Conservation (phyloP, 768 basidiomycete genomes). For the Mycena crocata region DNA sequence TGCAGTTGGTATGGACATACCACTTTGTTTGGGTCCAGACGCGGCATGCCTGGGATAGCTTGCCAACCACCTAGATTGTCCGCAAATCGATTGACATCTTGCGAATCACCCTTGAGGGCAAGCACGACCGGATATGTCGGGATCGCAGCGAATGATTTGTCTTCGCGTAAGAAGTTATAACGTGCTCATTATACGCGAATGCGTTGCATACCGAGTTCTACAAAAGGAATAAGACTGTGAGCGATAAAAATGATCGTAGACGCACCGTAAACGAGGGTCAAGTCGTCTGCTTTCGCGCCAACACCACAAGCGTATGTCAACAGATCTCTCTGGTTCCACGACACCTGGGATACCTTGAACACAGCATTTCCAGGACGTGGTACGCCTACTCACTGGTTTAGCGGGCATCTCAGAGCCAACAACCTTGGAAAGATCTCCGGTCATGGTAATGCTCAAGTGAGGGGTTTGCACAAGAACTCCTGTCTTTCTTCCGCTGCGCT, state of each 20-base stretch:
- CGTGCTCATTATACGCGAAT: background rate
- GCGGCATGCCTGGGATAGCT: slow-evolving; percentile 76
- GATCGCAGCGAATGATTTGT: slow-evolving; percentile 77
- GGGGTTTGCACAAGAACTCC: too few relatives aligned
- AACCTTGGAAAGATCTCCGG: slow-evolving; percentile 71
- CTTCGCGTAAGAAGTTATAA: slow-evolving; percentile 47
- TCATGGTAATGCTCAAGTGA: too few relatives aligned
- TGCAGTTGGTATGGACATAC: slow-evolving; percentile 53
- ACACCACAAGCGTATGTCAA: slow-evolving; percentile 84
- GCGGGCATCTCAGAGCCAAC: slow-evolving; percentile 68
- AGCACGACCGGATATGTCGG: slow-evolving; percentile 91
- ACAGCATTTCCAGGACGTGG: background rate
- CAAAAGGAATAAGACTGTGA: background rate
- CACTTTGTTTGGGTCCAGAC: slow-evolving; percentile 74
- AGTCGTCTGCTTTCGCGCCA: slow-evolving; percentile 83
- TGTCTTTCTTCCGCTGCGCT: too few relatives aligned
- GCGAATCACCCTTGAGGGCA: slow-evolving; percentile 72
- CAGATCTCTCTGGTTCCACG: slow-evolving; percentile 88
- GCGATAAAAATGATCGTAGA: background rate
- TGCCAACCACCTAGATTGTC: slow-evolving; percentile 56
- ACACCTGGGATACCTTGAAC: slow-evolving; percentile 59
- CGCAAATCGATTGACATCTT: slow-evolving; percentile 79
- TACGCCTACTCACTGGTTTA: slow-evolving; percentile 59
- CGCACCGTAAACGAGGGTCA: slow-evolving; percentile 78
- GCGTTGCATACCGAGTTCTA: slow-evolving; percentile 64